Conservation (phyloP, 805 yeast species). For the Ogataea pini region DNA sequence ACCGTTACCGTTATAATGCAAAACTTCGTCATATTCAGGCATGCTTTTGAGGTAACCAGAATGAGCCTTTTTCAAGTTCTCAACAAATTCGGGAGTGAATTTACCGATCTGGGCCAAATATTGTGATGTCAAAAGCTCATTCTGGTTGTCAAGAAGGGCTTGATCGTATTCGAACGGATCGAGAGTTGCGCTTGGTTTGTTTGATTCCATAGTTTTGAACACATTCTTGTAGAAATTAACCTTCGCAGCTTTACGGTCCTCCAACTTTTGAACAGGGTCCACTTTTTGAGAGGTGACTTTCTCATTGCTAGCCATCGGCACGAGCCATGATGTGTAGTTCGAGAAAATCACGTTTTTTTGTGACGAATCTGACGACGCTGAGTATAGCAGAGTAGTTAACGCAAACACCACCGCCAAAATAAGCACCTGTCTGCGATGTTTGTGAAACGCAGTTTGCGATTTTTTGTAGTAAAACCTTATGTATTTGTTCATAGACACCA, state of each 20-base stretch:
- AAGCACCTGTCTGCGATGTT: conserved; percentile 14
- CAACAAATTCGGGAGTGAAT: conserved; percentile 23
- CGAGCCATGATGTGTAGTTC: conserved; percentile 28
- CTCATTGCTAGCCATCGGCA: conserved; percentile 10
- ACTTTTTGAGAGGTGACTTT: neutral
- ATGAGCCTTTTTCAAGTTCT: conserved; percentile 39
- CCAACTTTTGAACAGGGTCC: conserved; percentile 14
- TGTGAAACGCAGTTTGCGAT: conserved; percentile 16
- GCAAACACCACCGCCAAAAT: conserved; percentile 8
- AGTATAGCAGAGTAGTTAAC: conserved; percentile 9
- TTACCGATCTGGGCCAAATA: conserved; percentile 15
- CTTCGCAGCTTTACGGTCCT: conserved; percentile 17
- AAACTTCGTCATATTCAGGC: conserved; percentile 39
- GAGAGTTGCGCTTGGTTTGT: conserved; percentile 22
- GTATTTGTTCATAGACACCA: conserved; percentile 21
- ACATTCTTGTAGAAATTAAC: conserved; percentile 24
- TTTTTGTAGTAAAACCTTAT: conserved; percentile 23
- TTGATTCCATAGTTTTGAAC: conserved; percentile 24
- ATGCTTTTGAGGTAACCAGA: conserved; percentile 34
- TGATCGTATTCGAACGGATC: conserved; percentile 22
- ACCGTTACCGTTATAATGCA: conserved; percentile 47
- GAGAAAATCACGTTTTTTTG: conserved; percentile 24
- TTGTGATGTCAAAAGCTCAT: conserved; percentile 8
- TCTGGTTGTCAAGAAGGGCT: conserved; percentile 6
- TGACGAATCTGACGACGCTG: conserved; percentile 17